Conservation (phyloP, 208 protist species). For the Acanthamoeba royreba region DNA sequence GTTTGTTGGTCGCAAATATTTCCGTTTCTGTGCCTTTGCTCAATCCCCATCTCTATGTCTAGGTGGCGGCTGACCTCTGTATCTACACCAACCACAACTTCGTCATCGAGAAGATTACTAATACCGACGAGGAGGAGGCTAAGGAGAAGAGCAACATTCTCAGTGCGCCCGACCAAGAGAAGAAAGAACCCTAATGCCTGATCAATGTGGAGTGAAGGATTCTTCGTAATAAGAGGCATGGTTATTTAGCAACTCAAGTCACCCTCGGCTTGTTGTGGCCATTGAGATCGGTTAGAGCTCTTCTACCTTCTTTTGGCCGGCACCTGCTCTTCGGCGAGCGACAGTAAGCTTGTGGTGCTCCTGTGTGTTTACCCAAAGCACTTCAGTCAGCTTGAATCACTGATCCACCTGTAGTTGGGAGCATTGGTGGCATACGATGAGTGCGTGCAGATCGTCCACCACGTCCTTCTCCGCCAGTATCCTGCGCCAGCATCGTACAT, state of each 20-base stretch:
- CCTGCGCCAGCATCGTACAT: not conserved
- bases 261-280: no score
- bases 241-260: no score
- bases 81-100: conserved; percentile 45
- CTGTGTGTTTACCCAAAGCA: not conserved
- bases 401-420: no score
- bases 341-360: not conserved
- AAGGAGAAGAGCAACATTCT: not conserved
- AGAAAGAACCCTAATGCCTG: not conserved
- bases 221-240: not conserved
- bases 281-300: not conserved
- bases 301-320: not conserved
- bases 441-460: not conserved
- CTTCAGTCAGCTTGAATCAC: not conserved
- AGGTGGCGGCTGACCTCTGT: conserved; percentile 21
- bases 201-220: not conserved
- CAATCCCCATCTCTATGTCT: no score
- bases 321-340: not conserved
- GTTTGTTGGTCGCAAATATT: not conserved
- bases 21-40: not conserved
- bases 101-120: conserved; percentile 1
- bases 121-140: not conserved
- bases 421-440: not conserved
- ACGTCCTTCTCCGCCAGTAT: not conserved
- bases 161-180: not conserved